Percentiles rank a stretch among this genome's conserved stretches.
Evolutionary conservation across 352 stramenopile genomes (phyloP).

Genomic region (Halophytophthora batemanensis): DNA sequence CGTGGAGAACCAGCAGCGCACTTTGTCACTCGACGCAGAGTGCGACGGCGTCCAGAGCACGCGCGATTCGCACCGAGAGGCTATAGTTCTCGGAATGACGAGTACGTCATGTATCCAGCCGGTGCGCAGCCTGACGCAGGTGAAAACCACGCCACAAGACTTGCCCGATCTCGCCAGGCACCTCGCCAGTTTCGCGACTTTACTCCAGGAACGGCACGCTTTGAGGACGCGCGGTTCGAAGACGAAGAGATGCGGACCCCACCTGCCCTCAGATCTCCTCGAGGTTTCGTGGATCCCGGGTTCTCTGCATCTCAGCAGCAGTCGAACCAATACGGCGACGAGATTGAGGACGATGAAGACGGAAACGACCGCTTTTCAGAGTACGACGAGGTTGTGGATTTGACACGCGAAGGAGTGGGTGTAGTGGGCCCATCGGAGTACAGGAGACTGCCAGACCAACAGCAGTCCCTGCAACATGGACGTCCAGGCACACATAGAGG

Average conservation of each 20-base stretch:
- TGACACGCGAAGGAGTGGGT: conserved; percentile 16
- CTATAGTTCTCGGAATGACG: conserved; percentile 15
- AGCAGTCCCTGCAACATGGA: conserved; percentile 10
- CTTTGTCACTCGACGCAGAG: conserved; percentile 17
- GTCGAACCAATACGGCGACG: conserved; percentile 6
- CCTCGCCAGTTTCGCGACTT: too few species aligned
- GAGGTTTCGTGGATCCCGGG: too few species aligned
- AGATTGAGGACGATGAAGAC: conserved; percentile 10
- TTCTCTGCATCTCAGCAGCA: too few species aligned
- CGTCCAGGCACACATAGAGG: conserved; percentile 7
- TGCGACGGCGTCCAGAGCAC: conserved; percentile 16
- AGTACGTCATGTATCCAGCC: conserved; percentile 15
- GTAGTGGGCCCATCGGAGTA: conserved; percentile 4
- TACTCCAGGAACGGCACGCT: too few species aligned
- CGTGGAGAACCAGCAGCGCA: conserved; percentile 7
- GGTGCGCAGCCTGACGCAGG: conserved; percentile 2
- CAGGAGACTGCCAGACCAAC: conserved; percentile 9
- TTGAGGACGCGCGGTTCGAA: too few species aligned
- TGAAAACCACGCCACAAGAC: conserved; percentile 6
- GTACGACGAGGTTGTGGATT: conserved; percentile 13
- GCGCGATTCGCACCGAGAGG: conserved; percentile 13
- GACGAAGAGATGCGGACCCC: too few species aligned
- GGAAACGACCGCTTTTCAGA: conserved; percentile 7
- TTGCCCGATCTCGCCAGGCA: too few species aligned
- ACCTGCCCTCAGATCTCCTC: too few species aligned